phyloP scores from a whole-genome alignment of 2,329 filamentous ascomycete species.

The Alternaria metachromatica region DNA sequence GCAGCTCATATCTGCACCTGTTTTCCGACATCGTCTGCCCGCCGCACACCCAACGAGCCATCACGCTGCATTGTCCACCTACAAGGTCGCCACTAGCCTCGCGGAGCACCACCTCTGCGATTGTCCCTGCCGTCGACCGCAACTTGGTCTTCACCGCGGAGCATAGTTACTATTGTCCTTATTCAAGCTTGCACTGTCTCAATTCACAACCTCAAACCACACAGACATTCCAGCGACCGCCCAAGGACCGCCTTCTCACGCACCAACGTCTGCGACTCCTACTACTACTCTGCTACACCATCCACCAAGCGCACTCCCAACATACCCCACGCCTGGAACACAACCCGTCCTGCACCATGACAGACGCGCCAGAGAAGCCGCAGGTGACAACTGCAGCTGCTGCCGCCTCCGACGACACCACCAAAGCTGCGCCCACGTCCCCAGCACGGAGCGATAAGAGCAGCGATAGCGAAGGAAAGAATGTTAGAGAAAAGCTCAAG shows the following conservation, averaged over 20 bases:
- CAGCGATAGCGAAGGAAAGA: slow-evolving; percentile 60
- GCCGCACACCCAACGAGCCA: not conserved
- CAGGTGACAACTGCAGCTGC: slow-evolving; percentile 16
- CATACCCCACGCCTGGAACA: slow-evolving; percentile 6
- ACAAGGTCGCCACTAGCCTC: slow-evolving; percentile 22
- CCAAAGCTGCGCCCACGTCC: slow-evolving; percentile 28
- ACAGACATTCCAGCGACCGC: not conserved
- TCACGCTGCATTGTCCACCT: slow-evolving; percentile 1
- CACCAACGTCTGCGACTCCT: not conserved
- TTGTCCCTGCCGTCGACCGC: slow-evolving; percentile 10
- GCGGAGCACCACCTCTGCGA: slow-evolving; percentile 18
- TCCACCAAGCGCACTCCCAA: slow-evolving; percentile 6
- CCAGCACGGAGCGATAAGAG: slow-evolving; percentile 50
- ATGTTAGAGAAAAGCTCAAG: slow-evolving; percentile 66
- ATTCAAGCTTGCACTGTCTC: slow-evolving; percentile 1
- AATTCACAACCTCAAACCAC: not conserved
- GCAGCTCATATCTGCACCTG: not conserved
- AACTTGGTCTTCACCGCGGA: slow-evolving; percentile 4
- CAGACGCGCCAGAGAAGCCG: slow-evolving; percentile 33
- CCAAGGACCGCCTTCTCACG: not conserved
- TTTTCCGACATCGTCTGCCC: not conserved
- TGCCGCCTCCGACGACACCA: slow-evolving; percentile 12
- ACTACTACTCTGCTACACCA: not conserved
- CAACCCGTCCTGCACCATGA: slow-evolving; percentile 23
- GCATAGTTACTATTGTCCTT: slow-evolving; percentile 15